Percentiles rank a stretch among this genome's conserved stretches.
Conservation (phyloP, 2,329 filamentous ascomycete genomes). For the Dichotomopilus funicola region DNA sequence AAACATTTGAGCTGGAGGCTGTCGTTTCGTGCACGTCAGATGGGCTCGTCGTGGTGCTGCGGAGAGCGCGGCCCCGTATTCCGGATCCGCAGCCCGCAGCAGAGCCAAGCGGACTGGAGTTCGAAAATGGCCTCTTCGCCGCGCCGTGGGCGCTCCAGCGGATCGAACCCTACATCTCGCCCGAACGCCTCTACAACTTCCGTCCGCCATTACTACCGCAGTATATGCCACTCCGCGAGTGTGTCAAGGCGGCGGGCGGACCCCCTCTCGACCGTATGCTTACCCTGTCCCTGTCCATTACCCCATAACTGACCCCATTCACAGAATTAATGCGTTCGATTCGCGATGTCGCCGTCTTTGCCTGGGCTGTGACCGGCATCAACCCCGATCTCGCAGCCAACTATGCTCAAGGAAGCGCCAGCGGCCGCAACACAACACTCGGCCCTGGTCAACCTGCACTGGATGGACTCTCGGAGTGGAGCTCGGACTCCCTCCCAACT, state of each 20-base stretch:
- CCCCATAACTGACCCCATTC: neutral
- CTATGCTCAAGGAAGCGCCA: slow-evolving; percentile 39
- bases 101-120: slow-evolving; percentile 36
- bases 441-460: slow-evolving; percentile 47
- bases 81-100: slow-evolving; percentile 49
- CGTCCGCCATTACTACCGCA: slow-evolving; percentile 38
- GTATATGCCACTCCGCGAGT: slow-evolving; percentile 39
- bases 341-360: slow-evolving; percentile 79
- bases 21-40: slow-evolving; percentile 91
- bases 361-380: slow-evolving; percentile 75
- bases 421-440: slow-evolving; percentile 58
- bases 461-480: slow-evolving; percentile 56
- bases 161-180: slow-evolving; percentile 42
- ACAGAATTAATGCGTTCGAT: slow-evolving; percentile 68
- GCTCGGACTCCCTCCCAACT: slow-evolving; percentile 33
- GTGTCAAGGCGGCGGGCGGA: slow-evolving; percentile 42
- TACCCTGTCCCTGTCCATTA: neutral
- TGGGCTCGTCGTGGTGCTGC: slow-evolving; percentile 73
- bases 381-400: slow-evolving; percentile 65
- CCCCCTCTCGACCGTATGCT: slow-evolving; percentile 43
- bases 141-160: slow-evolving; percentile 72
- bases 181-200: slow-evolving; percentile 39
- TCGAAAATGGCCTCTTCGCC: slow-evolving; percentile 63
- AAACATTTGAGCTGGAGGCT: slow-evolving; percentile 66
- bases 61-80: slow-evolving; percentile 65